Base-by-base conservation (phyloP, 192 early-diverging fungal genomes). In the Linnemannia elongata region DNA sequence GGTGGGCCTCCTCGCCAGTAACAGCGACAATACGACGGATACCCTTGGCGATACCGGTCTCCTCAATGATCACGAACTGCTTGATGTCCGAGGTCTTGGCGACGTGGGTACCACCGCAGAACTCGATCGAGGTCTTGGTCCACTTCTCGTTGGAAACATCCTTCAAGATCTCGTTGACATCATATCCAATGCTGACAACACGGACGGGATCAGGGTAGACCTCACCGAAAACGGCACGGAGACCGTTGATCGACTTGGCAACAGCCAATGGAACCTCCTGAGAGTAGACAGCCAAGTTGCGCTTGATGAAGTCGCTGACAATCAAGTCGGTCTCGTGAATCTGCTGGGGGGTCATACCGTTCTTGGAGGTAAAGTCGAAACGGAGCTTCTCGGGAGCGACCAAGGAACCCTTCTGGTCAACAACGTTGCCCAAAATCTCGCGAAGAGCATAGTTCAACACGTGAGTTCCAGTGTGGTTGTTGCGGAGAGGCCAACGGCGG, bases 151-250 rank as follows among this genome's bases (percentile, higher is more conserved):
- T 96, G 35, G 91, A 86, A 8, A 96, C 94, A 89, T 96, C 92
- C 75, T 92, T 91, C 36, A 98, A 88, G n/a, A 99, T 90, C 38
- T 96, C 95, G 77, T 97, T 95, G 24, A 99, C 91, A 82, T 96
- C 94, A 76, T 92, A 93, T 27, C 98, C 97, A 89, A 99, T 94
- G 7, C 97, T 95, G 9, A 99, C 97, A 36, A 99, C 97, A 76
- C 98, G 95, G 33, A 99, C 98, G 4, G 97, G 97, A 88, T 99
- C 98, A 45, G 98, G 98, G 83, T 99, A 99, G 45, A 94, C 93
- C 89, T 99, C 98, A 66, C 97, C 98, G 91, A 99, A 99, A 15
- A 99, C 98, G 27, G 98, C 98, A 79, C 98, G 95, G 74, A 99
- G 94, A 15, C 98, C 97, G 74, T 92, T 91, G 87, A 99, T 99